Evolutionary conservation across 1,284 basidiomycete genomes (phyloP), one percentile per base, ranked within the genome.

Genomic region (Cryptococcus hybrid): DNA sequence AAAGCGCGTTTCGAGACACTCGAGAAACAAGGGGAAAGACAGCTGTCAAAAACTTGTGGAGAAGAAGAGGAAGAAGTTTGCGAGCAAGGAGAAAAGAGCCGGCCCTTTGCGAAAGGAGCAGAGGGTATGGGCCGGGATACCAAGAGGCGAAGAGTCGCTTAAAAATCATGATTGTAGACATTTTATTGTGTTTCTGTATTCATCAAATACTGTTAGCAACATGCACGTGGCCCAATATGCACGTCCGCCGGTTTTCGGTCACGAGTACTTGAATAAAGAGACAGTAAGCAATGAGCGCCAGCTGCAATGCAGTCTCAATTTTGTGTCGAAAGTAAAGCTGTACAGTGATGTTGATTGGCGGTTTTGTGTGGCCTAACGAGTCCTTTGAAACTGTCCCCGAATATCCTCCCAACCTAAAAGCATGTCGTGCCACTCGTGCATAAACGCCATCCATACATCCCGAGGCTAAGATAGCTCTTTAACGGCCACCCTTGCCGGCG

Each of bases 61-160:
- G 70, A 92, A 90, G 82, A 91, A 87, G 74, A 85, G 89, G 77
- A 90, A 86, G 77, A 95, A 94, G 81, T 80, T 88, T 24, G 83
- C 84, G 37, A 89, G 91, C 75, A 93, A 90, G 78, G 93, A 96
- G 81, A 95, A 93, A 89, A 85, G 73, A 86, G 83, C 55, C 80
- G 89, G 59, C 92, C 92, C 8, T 87, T 86, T 72, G 76, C 81
- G 9, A 57, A 54, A 54, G 63, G 61, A 6, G 59, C 58, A 3
- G 57, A 58, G 9, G 66, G 63, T 37, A 60, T 54, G 3, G 59
- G 57, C 5, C 52, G 53, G 3, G 54, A 56, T 42, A 48, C 47
- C 38, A 58, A 57, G 56, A 35, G 18, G 18, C 38, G 55, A 47
- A 30, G 58, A 12, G 7, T 51, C 8, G 50, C 50, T 15, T 51